A percentile compares a stretch with the other conserved stretches of the same genome.
Evolutionary conservation across 2,329 filamentous ascomycete genomes (phyloP).

Genomic region (Trichoderma lentiforme): DNA sequence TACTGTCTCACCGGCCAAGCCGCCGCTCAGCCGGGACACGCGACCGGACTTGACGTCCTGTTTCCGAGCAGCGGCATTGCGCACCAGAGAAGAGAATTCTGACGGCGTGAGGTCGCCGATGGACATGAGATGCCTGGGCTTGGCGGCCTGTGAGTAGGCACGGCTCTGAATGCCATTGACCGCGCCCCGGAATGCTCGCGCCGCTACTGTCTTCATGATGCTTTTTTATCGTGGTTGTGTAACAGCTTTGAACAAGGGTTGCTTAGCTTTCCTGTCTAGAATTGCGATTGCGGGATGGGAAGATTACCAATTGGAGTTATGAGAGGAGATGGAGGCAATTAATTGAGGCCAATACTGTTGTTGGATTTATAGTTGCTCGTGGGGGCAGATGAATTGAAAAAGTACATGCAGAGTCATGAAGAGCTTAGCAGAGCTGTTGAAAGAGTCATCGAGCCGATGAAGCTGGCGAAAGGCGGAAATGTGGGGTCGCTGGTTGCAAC

Average conservation of each 20-base stretch:
- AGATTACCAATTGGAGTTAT: background rate
- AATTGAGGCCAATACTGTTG: too few relatives aligned
- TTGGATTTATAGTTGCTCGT: background rate
- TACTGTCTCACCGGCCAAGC: slow-evolving; percentile 73
- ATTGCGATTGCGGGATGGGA: background rate
- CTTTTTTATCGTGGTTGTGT: background rate
- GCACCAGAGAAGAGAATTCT: slow-evolving; percentile 79
- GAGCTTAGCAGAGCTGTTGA: background rate
- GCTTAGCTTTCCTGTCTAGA: background rate
- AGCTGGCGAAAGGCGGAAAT: background rate
- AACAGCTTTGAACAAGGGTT: background rate
- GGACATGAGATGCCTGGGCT: slow-evolving; percentile 82
- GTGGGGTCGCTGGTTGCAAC: background rate
- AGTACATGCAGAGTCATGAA: background rate
- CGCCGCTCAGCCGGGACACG: slow-evolving; percentile 53
- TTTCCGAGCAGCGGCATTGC: slow-evolving; percentile 78
- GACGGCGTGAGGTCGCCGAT: slow-evolving; percentile 78
- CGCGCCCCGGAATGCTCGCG: slow-evolving; percentile 34
- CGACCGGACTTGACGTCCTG: slow-evolving; percentile 66
- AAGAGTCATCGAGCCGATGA: slow-evolving; percentile 12
- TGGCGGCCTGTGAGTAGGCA: slow-evolving; percentile 39
- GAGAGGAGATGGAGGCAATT: background rate
- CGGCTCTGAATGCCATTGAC: slow-evolving; percentile 39
- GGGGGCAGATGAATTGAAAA: background rate
- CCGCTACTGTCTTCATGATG: slow-evolving; percentile 34